phyloP scores from a whole-genome alignment of 2,329 filamentous ascomycete species.

The Exophiala xenobiotica region DNA sequence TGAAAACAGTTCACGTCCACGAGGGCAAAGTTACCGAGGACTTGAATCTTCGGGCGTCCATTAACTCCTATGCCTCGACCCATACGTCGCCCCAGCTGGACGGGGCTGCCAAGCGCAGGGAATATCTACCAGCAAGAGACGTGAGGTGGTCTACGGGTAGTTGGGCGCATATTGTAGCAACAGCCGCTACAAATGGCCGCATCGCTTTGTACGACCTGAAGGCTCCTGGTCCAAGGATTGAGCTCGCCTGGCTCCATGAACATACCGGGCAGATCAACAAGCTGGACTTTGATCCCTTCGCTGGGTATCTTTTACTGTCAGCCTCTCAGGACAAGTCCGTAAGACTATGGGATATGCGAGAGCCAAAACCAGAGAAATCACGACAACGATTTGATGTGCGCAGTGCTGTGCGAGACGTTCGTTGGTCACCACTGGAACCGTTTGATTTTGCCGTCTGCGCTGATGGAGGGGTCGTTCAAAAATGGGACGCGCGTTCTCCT shows the following conservation, averaged over 20 bases:
- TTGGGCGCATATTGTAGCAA: slow-evolving; percentile 61
- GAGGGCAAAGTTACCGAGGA: slow-evolving; percentile 60
- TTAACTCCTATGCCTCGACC: slow-evolving; percentile 57
- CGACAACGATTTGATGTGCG: slow-evolving; percentile 53
- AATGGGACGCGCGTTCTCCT: slow-evolving; percentile 62
- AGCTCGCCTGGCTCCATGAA: slow-evolving; percentile 62
- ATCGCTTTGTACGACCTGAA: slow-evolving; percentile 63
- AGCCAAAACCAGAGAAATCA: slow-evolving; percentile 44
- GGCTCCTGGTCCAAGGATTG: slow-evolving; percentile 50
- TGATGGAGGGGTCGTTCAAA: slow-evolving; percentile 62
- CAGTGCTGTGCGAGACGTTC: slow-evolving; percentile 62
- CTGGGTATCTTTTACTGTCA: slow-evolving; percentile 60
- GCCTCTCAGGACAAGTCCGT: slow-evolving; percentile 65
- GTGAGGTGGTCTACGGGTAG: slow-evolving; percentile 67
- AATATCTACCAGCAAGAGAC: slow-evolving; percentile 62
- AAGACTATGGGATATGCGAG: slow-evolving; percentile 63
- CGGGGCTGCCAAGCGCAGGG: slow-evolving; percentile 51
- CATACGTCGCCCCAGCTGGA: slow-evolving; percentile 45
- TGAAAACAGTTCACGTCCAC: slow-evolving; percentile 63
- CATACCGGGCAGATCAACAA: slow-evolving; percentile 66
- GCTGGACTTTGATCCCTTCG: slow-evolving; percentile 63
- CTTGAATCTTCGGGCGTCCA: slow-evolving; percentile 61
- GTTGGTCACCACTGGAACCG: slow-evolving; percentile 58
- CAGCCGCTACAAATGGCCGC: slow-evolving; percentile 64
- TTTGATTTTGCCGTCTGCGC: slow-evolving; percentile 65